Conservation (phyloP, 305 asterid genomes). For the Fraxinus platypoda region DNA sequence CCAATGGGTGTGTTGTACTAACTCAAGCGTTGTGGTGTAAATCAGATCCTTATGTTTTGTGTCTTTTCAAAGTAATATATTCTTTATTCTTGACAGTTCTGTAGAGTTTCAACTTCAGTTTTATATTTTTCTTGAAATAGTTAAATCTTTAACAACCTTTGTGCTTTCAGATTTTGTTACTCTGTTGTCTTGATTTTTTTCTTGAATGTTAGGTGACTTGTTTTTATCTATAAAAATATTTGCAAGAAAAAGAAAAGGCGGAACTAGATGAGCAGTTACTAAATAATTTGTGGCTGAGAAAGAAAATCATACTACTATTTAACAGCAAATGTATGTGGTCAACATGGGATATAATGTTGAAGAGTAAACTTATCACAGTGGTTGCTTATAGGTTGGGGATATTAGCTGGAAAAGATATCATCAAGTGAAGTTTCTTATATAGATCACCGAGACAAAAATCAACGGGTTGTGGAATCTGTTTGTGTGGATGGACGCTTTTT, state of each 20-base stretch:
- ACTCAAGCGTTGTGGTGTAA: neutral
- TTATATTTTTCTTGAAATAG: neutral
- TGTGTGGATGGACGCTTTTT: neutral
- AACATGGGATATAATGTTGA: neutral
- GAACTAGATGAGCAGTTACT: neutral
- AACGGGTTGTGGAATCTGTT: neutral
- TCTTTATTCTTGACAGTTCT: neutral
- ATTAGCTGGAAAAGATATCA: neutral
- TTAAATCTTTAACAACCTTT: neutral
- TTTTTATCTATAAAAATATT: neutral
- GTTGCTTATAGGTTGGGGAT: neutral
- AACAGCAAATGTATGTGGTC: neutral
- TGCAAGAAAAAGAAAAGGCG: neutral
- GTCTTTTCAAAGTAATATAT: neutral
- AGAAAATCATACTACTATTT: neutral
- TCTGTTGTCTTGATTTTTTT: neutral
- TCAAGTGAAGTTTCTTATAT: neutral
- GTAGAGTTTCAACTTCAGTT: neutral
- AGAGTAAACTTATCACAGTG: neutral
- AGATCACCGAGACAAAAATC: neutral
- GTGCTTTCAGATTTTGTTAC: neutral
- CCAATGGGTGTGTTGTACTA: neutral
- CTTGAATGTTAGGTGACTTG: slow-evolving; percentile 1
- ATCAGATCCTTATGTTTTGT: neutral
- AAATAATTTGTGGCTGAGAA: neutral